These are phyloP conservation scores for Quillaja saponaria DNA, from an alignment of 306 rosid genomes.

Conservation along the genomic window DNA sequence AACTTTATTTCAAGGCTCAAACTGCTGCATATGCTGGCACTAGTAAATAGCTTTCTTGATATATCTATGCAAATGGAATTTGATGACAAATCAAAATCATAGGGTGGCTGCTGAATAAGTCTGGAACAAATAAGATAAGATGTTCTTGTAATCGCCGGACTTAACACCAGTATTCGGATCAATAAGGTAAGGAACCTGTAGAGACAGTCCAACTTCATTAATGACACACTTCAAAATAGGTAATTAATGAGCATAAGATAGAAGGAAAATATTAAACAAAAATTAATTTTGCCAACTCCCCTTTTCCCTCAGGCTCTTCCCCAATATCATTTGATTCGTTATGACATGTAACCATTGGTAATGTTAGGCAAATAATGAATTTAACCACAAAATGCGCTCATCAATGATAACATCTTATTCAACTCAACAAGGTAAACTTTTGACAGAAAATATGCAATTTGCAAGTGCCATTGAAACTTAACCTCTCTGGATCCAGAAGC, in stretches of 20 bases:
- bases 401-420: no score
- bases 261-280: no score
- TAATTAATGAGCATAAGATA: no score
- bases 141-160: slow-evolving; percentile 65
- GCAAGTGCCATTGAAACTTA: slow-evolving; percentile 18
- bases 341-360: no score
- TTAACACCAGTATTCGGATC: slow-evolving; percentile 74
- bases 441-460: slow-evolving; percentile 5
- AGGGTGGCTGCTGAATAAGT: slow-evolving; percentile 53
- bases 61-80: slow-evolving; percentile 3
- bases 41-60: slow-evolving; percentile 1
- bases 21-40: neutral
- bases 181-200: slow-evolving; percentile 76
- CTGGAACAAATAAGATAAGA: slow-evolving; percentile 67
- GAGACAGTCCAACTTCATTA: slow-evolving; percentile 7
- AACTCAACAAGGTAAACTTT: neutral
- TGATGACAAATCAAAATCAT: slow-evolving; percentile 18
- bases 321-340: no score
- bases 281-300: no score
- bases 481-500: slow-evolving; percentile 78
- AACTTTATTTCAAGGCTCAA: no score
- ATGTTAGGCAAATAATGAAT: no score
- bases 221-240: no score
- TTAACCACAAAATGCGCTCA: no score
- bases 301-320: no score